Conservation (phyloP, 2,329 filamentous ascomycete genomes). For the Pezicula carpinea region DNA sequence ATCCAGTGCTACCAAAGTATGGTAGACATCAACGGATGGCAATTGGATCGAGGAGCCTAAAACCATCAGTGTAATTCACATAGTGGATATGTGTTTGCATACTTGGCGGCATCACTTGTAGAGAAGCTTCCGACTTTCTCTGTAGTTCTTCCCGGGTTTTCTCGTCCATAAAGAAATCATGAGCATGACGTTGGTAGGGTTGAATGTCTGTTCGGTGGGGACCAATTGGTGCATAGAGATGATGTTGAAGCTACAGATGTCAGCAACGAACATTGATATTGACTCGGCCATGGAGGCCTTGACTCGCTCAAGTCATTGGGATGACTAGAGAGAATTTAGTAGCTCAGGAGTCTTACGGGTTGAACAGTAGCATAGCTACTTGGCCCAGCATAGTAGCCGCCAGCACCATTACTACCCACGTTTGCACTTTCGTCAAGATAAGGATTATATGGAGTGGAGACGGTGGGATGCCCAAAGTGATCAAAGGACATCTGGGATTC, state of each 20-base stretch:
- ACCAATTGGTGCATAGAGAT: constrained; percentile 85
- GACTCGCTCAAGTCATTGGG: too few relatives aligned
- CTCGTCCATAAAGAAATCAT: constrained; percentile 90
- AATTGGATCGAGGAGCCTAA: constrained; percentile 55
- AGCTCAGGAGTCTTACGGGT: constrained; percentile 43
- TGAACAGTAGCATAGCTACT: constrained; percentile 46
- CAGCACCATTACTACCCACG: constrained; percentile 48
- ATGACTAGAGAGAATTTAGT: not conserved
- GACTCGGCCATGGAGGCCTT: too few relatives aligned
- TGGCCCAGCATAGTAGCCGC: constrained; percentile 60
- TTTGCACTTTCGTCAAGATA: constrained; percentile 69
- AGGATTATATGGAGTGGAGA: constrained; percentile 60
- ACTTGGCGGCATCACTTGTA: constrained; percentile 82
- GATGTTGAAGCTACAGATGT: constrained; percentile 69
- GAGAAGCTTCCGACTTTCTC: constrained; percentile 78
- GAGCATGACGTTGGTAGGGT: constrained; percentile 79
- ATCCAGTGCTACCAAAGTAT: constrained; percentile 87
- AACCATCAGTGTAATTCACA: constrained; percentile 11
- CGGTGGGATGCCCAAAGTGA: constrained; percentile 55
- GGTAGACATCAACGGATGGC: constrained; percentile 80
- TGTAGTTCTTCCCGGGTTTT: constrained; percentile 83
- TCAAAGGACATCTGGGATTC: constrained; percentile 52
- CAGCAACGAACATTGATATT: constrained; percentile 9
- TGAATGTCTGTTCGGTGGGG: constrained; percentile 77
- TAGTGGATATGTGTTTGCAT: constrained; percentile 26